Percentiles rank a stretch among this genome's conserved stretches.
phyloP scores from a whole-genome alignment of 345 rosid genomes.

The Eucalyptus tenuipes region DNA sequence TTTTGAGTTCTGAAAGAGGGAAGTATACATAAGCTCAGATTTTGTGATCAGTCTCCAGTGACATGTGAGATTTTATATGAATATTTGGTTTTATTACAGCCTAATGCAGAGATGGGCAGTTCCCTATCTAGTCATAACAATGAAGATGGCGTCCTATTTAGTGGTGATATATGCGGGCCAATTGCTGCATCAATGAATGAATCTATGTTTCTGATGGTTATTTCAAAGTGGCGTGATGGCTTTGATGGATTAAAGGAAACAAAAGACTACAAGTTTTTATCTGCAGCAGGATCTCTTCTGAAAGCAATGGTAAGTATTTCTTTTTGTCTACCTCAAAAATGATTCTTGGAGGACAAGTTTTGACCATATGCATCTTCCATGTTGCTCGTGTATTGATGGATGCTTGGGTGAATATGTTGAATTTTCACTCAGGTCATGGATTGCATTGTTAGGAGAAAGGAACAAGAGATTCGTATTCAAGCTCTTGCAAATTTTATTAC shows the following conservation, averaged over 20 bases:
- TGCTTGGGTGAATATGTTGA: not conserved
- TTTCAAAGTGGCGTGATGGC: slow-evolving; percentile 75
- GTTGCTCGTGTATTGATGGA: not conserved
- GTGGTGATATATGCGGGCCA: slow-evolving; percentile 82
- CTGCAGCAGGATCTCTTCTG: slow-evolving; percentile 72
- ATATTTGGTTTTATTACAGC: slow-evolving; percentile 20
- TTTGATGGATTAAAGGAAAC: slow-evolving; percentile 85
- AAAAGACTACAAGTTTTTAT: slow-evolving; percentile 60
- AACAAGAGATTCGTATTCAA: not conserved
- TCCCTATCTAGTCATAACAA: slow-evolving; percentile 14
- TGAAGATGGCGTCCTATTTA: slow-evolving; percentile 35
- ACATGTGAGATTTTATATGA: not conserved
- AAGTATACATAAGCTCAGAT: not conserved
- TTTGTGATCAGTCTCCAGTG: not conserved
- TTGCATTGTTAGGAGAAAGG: not conserved
- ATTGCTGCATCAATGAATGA: slow-evolving; percentile 87
- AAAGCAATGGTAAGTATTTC: slow-evolving; percentile 57
- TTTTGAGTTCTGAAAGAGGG: not conserved
- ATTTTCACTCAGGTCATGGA: not conserved
- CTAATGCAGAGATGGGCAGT: slow-evolving; percentile 13
- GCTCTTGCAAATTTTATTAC: not conserved
- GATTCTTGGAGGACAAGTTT: not conserved
- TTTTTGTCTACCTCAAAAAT: not conserved
- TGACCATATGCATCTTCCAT: not conserved
- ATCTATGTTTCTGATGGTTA: slow-evolving; percentile 71